These are phyloP conservation scores for Verticillium alfalfae DNA, from an alignment of 2,329 filamentous ascomycete genomes.

Conservation along the genomic window DNA sequence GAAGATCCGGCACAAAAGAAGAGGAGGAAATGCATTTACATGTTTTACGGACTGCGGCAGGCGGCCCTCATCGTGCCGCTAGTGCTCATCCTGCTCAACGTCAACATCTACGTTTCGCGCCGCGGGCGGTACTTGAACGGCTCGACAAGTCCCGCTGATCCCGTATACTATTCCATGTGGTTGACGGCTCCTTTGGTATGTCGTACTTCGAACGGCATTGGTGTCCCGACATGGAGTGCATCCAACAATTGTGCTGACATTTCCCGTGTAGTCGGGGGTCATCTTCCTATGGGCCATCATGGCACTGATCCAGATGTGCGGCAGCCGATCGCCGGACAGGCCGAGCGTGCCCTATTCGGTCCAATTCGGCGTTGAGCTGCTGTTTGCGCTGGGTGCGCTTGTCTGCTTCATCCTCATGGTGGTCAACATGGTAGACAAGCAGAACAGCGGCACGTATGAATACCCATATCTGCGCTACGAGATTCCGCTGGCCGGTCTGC, in stretches of 20 bases:
- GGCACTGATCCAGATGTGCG: constrained; percentile 4
- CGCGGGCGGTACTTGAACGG: constrained; percentile 10
- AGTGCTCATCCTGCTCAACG: constrained; percentile 9
- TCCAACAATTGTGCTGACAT: background rate
- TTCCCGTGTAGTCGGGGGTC: constrained; percentile 2
- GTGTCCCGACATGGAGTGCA: no score
- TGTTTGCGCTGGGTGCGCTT: constrained; percentile 9
- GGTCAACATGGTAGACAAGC: constrained; percentile 8
- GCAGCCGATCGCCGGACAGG: constrained; percentile 1
- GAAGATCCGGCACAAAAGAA: constrained; percentile 8
- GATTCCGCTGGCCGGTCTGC: constrained; percentile 8
- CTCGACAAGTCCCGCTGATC: constrained; percentile 8
- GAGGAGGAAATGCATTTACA: constrained; percentile 22
- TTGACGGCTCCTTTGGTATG: constrained; percentile 7
- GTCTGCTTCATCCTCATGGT: constrained; percentile 12
- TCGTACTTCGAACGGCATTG: background rate
- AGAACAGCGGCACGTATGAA: constrained; percentile 7
- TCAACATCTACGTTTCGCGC: constrained; percentile 12
- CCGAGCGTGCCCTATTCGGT: constrained; percentile 10
- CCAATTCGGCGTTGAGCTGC: constrained; percentile 13
- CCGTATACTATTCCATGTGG: constrained; percentile 11
- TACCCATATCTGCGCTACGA: constrained; percentile 13
- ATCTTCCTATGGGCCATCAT: constrained; percentile 8
- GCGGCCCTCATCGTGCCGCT: constrained; percentile 31
- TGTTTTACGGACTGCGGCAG: constrained; percentile 27